Conservation (phyloP, 2,329 filamentous ascomycete genomes). For the Chaetothyriales sp. region DNA sequence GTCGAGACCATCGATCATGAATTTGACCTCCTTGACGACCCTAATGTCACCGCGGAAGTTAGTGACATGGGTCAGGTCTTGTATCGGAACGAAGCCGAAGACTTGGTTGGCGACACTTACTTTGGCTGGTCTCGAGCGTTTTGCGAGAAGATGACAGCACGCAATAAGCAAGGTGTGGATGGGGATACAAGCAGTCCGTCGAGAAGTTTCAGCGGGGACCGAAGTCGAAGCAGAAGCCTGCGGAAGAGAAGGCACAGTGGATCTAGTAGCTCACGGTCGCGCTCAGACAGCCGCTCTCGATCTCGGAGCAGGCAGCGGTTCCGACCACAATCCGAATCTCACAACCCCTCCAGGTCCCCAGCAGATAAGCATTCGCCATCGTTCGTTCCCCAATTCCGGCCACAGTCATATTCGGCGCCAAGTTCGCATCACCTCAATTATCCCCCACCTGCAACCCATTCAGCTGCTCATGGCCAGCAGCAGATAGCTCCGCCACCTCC, state of each 20-base stretch:
- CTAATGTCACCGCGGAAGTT: slow-evolving; percentile 46
- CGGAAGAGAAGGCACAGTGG: slow-evolving; percentile 5
- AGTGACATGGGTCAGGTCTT: slow-evolving; percentile 62
- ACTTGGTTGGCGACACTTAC: slow-evolving; percentile 58
- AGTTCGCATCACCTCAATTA: not conserved
- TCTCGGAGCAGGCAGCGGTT: not conserved
- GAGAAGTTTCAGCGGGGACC: slow-evolving; percentile 8
- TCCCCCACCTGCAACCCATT: not conserved
- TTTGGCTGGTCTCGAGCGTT: slow-evolving; percentile 78
- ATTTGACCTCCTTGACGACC: slow-evolving; percentile 37
- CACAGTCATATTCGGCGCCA: not conserved
- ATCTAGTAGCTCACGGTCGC: not conserved
- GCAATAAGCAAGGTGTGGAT: slow-evolving; percentile 12
- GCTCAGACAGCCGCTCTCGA: not conserved
- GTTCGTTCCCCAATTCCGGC: not conserved
- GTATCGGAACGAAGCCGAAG: slow-evolving; percentile 51
- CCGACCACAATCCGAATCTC: slow-evolving; percentile 4
- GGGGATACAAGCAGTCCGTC: slow-evolving; percentile 5
- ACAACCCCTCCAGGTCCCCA: slow-evolving; percentile 12
- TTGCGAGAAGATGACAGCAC: slow-evolving; percentile 63
- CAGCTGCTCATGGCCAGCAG: slow-evolving; percentile 5
- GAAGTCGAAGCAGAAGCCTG: slow-evolving; percentile 4
- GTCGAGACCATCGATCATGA: slow-evolving; percentile 46
- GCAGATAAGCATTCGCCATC: not conserved
- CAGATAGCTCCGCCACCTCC: slow-evolving; percentile 6